Base-by-base conservation (phyloP, 1,284 basidiomycete species). In the Testicularia cyperi region DNA sequence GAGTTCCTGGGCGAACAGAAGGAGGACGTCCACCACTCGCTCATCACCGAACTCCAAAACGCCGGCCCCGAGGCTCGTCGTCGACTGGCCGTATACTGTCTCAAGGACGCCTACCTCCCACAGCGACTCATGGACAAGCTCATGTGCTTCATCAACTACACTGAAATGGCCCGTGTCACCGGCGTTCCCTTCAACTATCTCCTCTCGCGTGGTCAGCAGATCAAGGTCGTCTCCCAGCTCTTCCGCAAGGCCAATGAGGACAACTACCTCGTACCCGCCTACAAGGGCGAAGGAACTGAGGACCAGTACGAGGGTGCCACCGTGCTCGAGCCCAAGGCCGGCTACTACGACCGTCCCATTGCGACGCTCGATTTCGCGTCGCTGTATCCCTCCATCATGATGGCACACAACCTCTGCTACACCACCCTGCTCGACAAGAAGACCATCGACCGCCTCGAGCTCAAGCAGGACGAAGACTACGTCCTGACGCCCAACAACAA, bases 121-220 rank as follows among this genome's bases (percentile, higher is more conserved):
- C 74, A 76, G 46, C 56, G 74, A 12, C 54, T 76, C 26, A 69
- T 76, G 69, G 74, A 76, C 61, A 73, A 74, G 60, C 65, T 76
- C 32, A 76, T 76, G 74, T 76, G 72, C 38, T 70, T 76, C 54
- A 75, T 76, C 65, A 76, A 76, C 49, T 76, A 76, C 41, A 70
- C 70, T 22, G 74, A 76, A 51, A 76, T 76, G 74, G 69, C 74
- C 19, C 60, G 74, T 38, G 74, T 76, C 13, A 76, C 74, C 7
- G 74, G 74, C 21, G 74, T 76, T 5, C 74, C 74, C n/a, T 76
- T 76, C 65, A 75, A 75, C 48, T 76, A 76, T 44, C 48, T 76
- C 21, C 65, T 76, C 12, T 72, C 72, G 12, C 68, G 74, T 21
- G 74, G 74, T 22, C 74, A 76, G 51, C 74, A 76, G 56, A 75